Percentiles rank a stretch among this genome's conserved stretches.
These are phyloP conservation scores for Adansonia rubrostipa DNA, from an alignment of 441 rosid genomes.

Conservation along the genomic window DNA sequence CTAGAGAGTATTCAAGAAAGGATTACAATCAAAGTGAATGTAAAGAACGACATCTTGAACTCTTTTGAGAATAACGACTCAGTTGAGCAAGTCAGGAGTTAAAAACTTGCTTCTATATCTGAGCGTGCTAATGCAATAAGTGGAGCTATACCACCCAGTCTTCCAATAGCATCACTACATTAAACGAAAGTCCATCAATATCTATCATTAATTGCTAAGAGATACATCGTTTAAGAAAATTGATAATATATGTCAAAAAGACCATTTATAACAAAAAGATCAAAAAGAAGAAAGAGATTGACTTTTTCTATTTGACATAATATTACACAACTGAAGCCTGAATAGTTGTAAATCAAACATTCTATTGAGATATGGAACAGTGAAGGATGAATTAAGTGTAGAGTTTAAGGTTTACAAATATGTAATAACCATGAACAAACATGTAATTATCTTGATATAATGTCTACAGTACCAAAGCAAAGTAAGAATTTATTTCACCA, in stretches of 20 bases:
- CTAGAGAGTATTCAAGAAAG: neutral
- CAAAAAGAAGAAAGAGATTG: neutral
- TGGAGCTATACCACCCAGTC: conserved; percentile 92
- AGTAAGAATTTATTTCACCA: neutral
- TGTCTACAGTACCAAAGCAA: neutral
- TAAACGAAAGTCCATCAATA: conserved; percentile 22
- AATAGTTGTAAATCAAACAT: neutral
- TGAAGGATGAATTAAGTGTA: neutral
- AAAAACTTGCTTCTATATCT: conserved; percentile 68
- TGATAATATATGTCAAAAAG: neutral
- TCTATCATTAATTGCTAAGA: neutral
- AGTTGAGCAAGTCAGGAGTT: neutral
- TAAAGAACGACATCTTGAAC: neutral
- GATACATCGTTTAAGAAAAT: neutral
- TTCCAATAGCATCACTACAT: conserved; percentile 87
- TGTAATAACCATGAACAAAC: too few species aligned
- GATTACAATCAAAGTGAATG: neutral
- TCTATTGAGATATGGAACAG: neutral
- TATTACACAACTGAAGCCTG: neutral
- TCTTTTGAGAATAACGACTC: neutral
- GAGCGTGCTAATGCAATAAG: conserved; percentile 79
- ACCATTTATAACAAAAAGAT: neutral
- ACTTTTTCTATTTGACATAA: neutral
- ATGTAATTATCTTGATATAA: neutral
- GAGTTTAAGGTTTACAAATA: neutral